phyloP scores from a whole-genome alignment of 768 basidiomycete genomes.

The Cystofilobasidium capitatum region DNA sequence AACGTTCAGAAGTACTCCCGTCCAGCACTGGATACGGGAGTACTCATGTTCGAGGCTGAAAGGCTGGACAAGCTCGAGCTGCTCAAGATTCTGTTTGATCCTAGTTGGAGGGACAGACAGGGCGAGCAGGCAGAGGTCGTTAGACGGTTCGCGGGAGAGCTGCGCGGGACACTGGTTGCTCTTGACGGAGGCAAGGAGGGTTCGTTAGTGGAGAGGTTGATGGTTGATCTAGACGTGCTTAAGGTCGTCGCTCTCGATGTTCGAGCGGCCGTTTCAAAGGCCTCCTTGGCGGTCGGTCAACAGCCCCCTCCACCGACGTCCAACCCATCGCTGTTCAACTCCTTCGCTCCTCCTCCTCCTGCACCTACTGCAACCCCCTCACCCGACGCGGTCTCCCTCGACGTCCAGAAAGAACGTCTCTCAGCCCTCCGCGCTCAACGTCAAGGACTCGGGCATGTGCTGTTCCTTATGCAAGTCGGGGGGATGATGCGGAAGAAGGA shows the following conservation, averaged over 20 bases:
- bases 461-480: slow-evolving; percentile 55
- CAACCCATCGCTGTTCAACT: slow-evolving; percentile 36
- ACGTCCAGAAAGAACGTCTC: slow-evolving; percentile 57
- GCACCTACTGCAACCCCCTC: slow-evolving; percentile 5
- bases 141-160: slow-evolving; percentile 42
- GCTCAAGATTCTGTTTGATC: slow-evolving; percentile 58
- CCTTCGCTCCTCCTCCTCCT: slow-evolving; percentile 30
- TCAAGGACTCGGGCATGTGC: slow-evolving; percentile 54
- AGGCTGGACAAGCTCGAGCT: slow-evolving; percentile 64
- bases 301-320: slow-evolving; percentile 44
- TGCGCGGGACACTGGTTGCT: slow-evolving; percentile 16
- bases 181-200: slow-evolving; percentile 34
- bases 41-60: slow-evolving; percentile 55
- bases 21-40: slow-evolving; percentile 47
- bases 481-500: slow-evolving; percentile 56
- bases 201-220: slow-evolving; percentile 49
- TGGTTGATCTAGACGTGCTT: slow-evolving; percentile 57
- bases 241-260: slow-evolving; percentile 50
- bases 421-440: slow-evolving; percentile 68
- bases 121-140: slow-evolving; percentile 23
- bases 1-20: slow-evolving; percentile 46
- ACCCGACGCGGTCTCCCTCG: slow-evolving; percentile 46
- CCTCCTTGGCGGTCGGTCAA: neutral
- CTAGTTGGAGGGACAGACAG: slow-evolving; percentile 39
- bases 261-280: slow-evolving; percentile 29